These are phyloP conservation scores for Fragaria ananassa DNA, from an alignment of 306 rosid genomes.

Conservation along the genomic window DNA sequence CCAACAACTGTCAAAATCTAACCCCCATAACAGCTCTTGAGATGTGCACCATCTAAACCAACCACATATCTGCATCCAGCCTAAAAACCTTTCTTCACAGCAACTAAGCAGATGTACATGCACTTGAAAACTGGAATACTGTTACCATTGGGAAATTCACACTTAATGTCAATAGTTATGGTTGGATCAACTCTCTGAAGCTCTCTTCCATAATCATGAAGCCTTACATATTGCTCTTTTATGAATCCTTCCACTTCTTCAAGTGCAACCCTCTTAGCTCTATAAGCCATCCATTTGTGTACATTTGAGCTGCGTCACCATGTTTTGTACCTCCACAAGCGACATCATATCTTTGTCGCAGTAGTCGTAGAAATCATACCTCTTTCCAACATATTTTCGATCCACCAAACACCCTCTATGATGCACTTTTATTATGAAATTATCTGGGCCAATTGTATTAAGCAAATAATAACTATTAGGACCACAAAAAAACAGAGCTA, in stretches of 20 bases:
- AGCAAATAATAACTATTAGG: no score
- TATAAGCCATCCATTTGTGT: neutral
- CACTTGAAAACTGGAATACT: neutral
- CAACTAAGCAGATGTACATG: neutral
- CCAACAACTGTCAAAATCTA: neutral
- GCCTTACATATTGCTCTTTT: neutral
- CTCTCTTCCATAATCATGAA: neutral
- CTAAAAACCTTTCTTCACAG: neutral
- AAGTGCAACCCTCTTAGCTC: neutral
- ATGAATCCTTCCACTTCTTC: neutral
- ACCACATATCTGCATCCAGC: neutral
- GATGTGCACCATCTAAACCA: neutral
- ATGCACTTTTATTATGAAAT: no score
- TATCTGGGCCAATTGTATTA: no score
- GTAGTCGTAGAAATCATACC: no score
- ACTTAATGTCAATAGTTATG: neutral
- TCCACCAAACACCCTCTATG: no score
- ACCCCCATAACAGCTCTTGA: neutral
- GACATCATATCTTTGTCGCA: no score
- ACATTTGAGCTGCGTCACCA: neutral
- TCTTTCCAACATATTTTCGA: no score
- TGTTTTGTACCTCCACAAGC: no score
- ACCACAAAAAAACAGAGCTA: no score
- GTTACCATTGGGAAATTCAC: neutral
- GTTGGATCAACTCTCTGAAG: neutral